Conservation (phyloP, 331 rosid species). For the Pyracantha coccinea region DNA sequence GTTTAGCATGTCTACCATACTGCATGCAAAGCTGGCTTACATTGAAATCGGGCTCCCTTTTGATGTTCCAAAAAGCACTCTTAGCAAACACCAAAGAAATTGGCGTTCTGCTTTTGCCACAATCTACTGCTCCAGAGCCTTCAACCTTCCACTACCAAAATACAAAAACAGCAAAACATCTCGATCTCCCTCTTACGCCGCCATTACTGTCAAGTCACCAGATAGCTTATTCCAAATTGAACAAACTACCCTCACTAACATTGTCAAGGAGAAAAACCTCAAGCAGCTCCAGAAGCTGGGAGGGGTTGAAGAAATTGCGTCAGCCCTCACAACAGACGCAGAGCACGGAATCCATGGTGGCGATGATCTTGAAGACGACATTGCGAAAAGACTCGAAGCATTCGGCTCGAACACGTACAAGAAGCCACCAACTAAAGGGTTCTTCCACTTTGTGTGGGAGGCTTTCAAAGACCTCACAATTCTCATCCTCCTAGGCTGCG, state of each 20-base stretch:
- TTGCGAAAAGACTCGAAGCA: not conserved
- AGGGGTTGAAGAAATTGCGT: slow-evolving; percentile 3
- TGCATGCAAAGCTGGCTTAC: not conserved
- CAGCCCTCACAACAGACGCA: not conserved
- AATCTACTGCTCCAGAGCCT: not conserved
- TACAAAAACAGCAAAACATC: not conserved
- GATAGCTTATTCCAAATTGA: not conserved
- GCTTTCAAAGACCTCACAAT: slow-evolving; percentile 24
- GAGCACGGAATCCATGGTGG: slow-evolving; percentile 2
- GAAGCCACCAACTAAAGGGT: slow-evolving; percentile 11
- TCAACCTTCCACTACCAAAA: not conserved
- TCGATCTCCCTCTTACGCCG: not conserved
- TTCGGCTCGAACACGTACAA: slow-evolving; percentile 27
- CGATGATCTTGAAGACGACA: not conserved
- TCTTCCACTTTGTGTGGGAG: slow-evolving; percentile 20
- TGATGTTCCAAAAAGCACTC: not conserved
- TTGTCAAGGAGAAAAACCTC: slow-evolving; percentile 14
- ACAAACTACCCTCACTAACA: slow-evolving; percentile 9
- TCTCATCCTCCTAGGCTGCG: slow-evolving; percentile 23
- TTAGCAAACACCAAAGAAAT: not conserved
- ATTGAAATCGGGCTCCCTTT: not conserved
- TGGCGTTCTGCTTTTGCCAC: not conserved
- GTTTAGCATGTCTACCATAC: not conserved
- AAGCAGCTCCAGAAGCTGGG: not conserved
- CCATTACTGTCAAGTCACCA: not conserved